phyloP scores from a whole-genome alignment of 2,329 filamentous ascomycete species.

The Hypoxylon sp. region DNA sequence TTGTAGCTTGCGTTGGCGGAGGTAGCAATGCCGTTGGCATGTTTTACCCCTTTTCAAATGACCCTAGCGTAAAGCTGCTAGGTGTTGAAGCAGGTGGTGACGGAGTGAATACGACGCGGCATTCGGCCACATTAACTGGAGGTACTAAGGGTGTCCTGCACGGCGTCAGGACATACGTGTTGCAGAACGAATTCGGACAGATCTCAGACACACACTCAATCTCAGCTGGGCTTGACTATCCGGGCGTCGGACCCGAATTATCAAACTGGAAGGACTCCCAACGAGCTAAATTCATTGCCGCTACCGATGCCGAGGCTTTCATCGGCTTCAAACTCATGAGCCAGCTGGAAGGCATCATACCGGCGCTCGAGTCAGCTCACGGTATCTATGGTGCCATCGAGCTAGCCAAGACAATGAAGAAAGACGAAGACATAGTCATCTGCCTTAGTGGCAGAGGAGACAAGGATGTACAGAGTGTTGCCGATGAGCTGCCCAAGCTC shows the following conservation, averaged over 20 bases:
- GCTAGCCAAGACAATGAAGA: slow-evolving; percentile 91
- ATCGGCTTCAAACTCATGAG: slow-evolving; percentile 86
- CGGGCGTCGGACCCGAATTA: slow-evolving; percentile 94
- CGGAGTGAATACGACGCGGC: slow-evolving; percentile 85
- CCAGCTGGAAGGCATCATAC: slow-evolving; percentile 95
- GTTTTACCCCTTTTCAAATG: slow-evolving; percentile 96
- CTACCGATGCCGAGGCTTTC: slow-evolving; percentile 93
- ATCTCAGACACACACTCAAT: slow-evolving; percentile 96
- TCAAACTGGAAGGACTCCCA: slow-evolving; percentile 92
- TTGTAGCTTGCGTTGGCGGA: slow-evolving; percentile 96
- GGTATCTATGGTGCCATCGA: slow-evolving; percentile 91
- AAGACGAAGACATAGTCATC: slow-evolving; percentile 91
- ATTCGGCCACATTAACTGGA: slow-evolving; percentile 88
- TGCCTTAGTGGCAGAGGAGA: slow-evolving; percentile 94
- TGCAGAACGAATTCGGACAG: slow-evolving; percentile 93
- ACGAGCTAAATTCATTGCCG: slow-evolving; percentile 89
- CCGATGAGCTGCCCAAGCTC: slow-evolving; percentile 89
- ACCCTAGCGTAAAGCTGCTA: slow-evolving; percentile 86
- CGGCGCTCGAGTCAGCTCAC: slow-evolving; percentile 93
- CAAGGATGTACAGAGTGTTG: slow-evolving; percentile 98
- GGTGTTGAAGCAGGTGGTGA: slow-evolving; percentile 97
- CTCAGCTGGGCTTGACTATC: slow-evolving; percentile 96
- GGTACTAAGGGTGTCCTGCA: slow-evolving; percentile 94
- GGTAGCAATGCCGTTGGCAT: slow-evolving; percentile 96
- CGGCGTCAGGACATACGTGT: slow-evolving; percentile 94